Conservation (phyloP, 192 early-diverging fungal species). For the Podila epicladia region DNA sequence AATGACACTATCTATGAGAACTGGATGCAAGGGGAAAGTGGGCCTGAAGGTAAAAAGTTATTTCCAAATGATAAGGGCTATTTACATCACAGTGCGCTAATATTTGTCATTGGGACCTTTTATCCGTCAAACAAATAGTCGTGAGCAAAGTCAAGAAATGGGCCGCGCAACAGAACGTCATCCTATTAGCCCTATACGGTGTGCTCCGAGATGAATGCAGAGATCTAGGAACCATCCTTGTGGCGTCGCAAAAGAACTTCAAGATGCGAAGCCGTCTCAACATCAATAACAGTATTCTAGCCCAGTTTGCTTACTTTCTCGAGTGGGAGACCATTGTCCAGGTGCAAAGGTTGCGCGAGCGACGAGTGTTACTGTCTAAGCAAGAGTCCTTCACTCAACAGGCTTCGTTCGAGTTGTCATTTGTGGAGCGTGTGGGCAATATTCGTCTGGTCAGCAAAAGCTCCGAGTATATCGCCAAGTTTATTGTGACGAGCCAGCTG, state of each 20-base stretch:
- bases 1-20: slow-evolving; percentile 1
- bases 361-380: not conserved
- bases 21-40: slow-evolving; percentile 5
- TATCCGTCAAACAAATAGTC: not conserved
- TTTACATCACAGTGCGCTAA: not conserved
- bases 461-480: slow-evolving; percentile 32
- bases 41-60: slow-evolving; percentile 6
- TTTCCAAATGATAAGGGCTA: no score
- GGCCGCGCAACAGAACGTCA: slow-evolving; percentile 35
- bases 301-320: slow-evolving; percentile 44
- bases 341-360: slow-evolving; percentile 10
- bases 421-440: slow-evolving; percentile 12
- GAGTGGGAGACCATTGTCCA: slow-evolving; percentile 41
- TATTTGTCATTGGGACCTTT: not conserved
- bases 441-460: not conserved
- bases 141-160: slow-evolving; percentile 8
- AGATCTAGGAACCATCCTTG: not conserved
- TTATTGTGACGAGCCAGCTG: slow-evolving; percentile 25
- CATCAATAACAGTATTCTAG: slow-evolving; percentile 10
- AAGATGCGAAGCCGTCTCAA: slow-evolving; percentile 21
- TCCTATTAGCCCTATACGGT: slow-evolving; percentile 15
- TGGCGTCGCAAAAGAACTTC: slow-evolving; percentile 31
- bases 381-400: slow-evolving; percentile 18
- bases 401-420: slow-evolving; percentile 6
- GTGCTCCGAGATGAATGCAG: slow-evolving; percentile 11